Conservation (phyloP, 1,139 yeast species). For the Lodderomyces parapsilosis region DNA sequence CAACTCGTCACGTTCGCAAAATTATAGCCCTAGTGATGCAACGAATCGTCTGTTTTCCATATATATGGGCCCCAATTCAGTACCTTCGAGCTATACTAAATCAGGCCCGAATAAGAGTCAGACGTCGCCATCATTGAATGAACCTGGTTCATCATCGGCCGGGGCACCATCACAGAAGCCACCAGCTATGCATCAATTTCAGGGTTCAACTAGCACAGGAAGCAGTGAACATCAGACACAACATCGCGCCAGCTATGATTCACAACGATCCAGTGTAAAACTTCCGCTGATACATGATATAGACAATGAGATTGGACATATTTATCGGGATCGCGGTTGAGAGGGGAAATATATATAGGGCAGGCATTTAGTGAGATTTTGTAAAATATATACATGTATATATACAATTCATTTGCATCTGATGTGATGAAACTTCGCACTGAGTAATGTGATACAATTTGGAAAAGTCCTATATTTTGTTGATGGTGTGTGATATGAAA, state of each 20-base stretch:
- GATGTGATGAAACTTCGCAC: too few relatives aligned
- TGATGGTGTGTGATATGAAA: too few relatives aligned
- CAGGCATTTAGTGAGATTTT: neutral
- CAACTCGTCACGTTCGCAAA: conserved; percentile 1
- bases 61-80: conserved; percentile 5
- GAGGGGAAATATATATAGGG: neutral
- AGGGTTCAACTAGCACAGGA: neutral
- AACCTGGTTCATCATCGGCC: neutral
- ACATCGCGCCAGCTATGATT: neutral
- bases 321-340: neutral
- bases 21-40: neutral
- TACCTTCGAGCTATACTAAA: neutral
- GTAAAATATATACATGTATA: too few relatives aligned
- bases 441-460: too few relatives aligned
- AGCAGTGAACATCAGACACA: neutral
- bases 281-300: conserved; percentile 15
- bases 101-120: neutral
- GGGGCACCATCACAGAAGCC: neutral
- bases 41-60: conserved; percentile 3
- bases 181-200: neutral
- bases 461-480: too few relatives aligned
- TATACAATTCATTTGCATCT: too few relatives aligned
- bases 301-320: conserved; percentile 6
- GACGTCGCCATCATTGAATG: neutral
- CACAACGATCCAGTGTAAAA: conserved; percentile 3